These are phyloP conservation scores for Carex myosuroides DNA, from an alignment of 176 grass and related monocot species.

Conservation along the genomic window DNA sequence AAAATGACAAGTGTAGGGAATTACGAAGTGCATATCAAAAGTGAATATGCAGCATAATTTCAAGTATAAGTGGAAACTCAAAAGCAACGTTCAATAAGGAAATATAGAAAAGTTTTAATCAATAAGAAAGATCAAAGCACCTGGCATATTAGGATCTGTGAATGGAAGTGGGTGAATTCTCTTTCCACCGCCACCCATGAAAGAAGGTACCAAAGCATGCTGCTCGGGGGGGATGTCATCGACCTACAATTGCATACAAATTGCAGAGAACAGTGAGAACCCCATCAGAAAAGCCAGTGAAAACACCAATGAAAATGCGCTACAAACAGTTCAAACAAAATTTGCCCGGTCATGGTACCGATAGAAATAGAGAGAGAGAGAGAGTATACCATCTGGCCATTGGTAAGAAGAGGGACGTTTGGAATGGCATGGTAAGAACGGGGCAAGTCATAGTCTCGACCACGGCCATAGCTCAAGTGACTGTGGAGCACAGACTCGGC, in stretches of 20 bases:
- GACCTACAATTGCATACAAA: conserved; percentile 38
- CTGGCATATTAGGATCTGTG: conserved; percentile 61
- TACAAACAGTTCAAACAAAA: neutral
- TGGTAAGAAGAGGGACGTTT: conserved; percentile 77
- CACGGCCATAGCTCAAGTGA: conserved; percentile 75
- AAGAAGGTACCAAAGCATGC: conserved; percentile 89
- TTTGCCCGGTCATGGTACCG: neutral
- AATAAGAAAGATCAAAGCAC: conserved; percentile 16
- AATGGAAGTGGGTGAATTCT: conserved; percentile 88
- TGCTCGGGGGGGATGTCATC: conserved; percentile 89
- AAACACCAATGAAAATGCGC: neutral
- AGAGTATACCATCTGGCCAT: conserved; percentile 71
- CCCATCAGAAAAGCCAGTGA: conserved; percentile 1
- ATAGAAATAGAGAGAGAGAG: neutral
- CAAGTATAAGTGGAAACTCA: neutral
- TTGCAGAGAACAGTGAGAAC: neutral
- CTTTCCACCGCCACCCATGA: conserved; percentile 63
- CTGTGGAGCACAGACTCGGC: conserved; percentile 51
- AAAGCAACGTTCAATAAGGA: neutral
- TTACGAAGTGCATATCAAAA: neutral
- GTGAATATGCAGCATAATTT: neutral
- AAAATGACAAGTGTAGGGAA: neutral
- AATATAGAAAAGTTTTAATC: neutral
- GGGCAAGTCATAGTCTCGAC: conserved; percentile 28
- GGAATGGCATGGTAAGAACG: conserved; percentile 35